A percentile compares a stretch with the other conserved stretches of the same genome.
phyloP scores from a whole-genome alignment of 768 basidiomycete genomes.

The Pleurotus salmoneostramineus region DNA sequence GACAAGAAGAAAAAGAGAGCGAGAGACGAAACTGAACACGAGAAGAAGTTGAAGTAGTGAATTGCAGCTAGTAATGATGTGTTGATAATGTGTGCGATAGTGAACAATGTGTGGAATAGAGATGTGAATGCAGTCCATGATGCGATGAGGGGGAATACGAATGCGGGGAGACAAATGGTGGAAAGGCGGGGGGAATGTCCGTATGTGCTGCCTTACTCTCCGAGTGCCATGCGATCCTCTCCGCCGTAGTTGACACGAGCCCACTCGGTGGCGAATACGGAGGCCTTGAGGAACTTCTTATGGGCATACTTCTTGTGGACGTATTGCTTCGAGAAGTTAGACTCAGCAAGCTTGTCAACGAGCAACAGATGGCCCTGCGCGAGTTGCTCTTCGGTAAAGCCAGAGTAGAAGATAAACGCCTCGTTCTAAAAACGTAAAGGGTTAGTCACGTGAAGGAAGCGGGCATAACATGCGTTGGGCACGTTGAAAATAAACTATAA shows the following conservation, averaged over 20 bases:
- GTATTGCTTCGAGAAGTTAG: constrained; percentile 78
- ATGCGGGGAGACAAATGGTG: constrained; percentile 4
- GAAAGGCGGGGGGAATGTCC: background rate
- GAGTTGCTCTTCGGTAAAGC: constrained; percentile 86
- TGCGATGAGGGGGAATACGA: background rate
- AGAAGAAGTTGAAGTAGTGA: constrained; percentile 5
- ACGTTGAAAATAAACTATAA: constrained; percentile 11
- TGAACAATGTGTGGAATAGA: constrained; percentile 5
- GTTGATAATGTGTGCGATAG: background rate
- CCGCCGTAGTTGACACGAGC: constrained; percentile 47
- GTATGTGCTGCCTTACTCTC: constrained; percentile 26
- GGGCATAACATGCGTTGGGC: constrained; percentile 6
- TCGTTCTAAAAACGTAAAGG: constrained; percentile 58
- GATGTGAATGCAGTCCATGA: constrained; percentile 5
- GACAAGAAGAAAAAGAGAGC: constrained; percentile 3
- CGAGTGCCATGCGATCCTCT: constrained; percentile 43
- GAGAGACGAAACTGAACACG: background rate
- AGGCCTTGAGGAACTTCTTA: constrained; percentile 97
- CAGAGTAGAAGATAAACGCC: constrained; percentile 89
- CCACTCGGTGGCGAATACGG: constrained; percentile 74
- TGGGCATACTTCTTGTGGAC: constrained; percentile 95
- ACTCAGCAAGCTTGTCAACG: constrained; percentile 76
- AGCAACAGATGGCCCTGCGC: constrained; percentile 77
- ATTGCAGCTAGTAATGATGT: background rate
- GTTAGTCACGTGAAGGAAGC: constrained; percentile 33